Evolutionary conservation across 2,329 filamentous ascomycete genomes (phyloP).

Genomic region (Mariannaea elegans): DNA sequence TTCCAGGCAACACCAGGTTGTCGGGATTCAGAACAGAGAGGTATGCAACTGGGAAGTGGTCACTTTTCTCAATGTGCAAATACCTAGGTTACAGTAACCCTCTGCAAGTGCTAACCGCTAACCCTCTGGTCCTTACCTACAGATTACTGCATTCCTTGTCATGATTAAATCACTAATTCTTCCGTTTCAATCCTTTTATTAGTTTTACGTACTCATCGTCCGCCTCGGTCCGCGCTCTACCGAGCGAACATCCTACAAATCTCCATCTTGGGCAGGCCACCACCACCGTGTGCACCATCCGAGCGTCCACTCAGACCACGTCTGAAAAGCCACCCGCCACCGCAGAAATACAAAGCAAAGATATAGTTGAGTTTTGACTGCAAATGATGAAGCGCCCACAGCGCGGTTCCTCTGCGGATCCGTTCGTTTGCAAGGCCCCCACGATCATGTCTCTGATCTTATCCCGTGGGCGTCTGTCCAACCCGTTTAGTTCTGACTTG

Average conservation of each 20-base stretch:
- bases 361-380: too few relatives aligned
- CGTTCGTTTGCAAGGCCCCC: slow-evolving; percentile 1
- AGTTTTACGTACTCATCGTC: neutral
- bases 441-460: neutral
- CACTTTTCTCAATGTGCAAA: too few relatives aligned
- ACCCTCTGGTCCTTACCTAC: too few relatives aligned
- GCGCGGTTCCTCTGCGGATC: slow-evolving; percentile 21
- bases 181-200: neutral
- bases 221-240: neutral
- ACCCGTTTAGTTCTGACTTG: too few relatives aligned
- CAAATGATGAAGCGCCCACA: neutral
- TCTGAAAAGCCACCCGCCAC: neutral
- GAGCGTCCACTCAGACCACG: neutral
- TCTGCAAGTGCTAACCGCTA: too few relatives aligned
- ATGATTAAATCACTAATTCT: too few relatives aligned
- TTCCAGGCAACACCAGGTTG: too few relatives aligned
- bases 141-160: too few relatives aligned
- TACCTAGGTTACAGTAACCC: too few relatives aligned
- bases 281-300: neutral
- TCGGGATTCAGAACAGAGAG: too few relatives aligned
- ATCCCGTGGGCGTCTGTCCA: too few relatives aligned
- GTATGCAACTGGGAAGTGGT: too few relatives aligned
- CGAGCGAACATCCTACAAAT: neutral
- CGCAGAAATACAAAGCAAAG: neutral
- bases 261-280: neutral